phyloP scores from a whole-genome alignment of 805 yeast genomes.

The Clavispora santaluciae region DNA sequence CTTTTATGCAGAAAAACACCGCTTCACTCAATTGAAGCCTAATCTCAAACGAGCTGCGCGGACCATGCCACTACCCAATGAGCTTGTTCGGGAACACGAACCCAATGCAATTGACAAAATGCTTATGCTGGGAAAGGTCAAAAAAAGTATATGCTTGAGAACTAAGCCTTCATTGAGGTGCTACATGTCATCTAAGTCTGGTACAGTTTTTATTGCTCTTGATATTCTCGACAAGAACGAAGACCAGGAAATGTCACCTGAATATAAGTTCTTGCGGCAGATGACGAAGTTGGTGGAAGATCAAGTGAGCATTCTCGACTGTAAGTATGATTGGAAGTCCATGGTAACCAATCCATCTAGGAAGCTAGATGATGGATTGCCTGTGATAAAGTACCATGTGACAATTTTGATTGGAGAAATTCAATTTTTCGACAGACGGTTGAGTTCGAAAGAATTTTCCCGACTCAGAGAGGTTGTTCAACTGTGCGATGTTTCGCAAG shows the following conservation, averaged over 20 bases:
- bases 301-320: constrained; percentile 7
- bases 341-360: not conserved
- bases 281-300: constrained; percentile 8
- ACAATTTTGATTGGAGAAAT: constrained; percentile 13
- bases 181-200: constrained; percentile 5
- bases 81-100: not conserved
- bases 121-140: constrained; percentile 1
- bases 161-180: constrained; percentile 2
- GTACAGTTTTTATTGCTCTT: constrained; percentile 13
- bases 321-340: constrained; percentile 5
- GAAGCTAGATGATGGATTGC: not conserved
- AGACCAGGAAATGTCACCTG: not conserved
- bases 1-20: constrained; percentile 1
- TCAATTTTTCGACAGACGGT: constrained; percentile 2
- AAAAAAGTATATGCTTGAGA: not conserved
- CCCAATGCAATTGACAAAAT: constrained; percentile 6
- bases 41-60: constrained; percentile 4
- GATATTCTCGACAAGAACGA: constrained; percentile 2
- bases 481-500: not conserved
- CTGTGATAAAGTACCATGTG: constrained; percentile 9
- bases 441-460: constrained; percentile 3
- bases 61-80: constrained; percentile 1
- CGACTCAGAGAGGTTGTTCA: not conserved
- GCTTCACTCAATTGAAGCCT: not conserved
- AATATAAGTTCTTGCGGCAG: constrained; percentile 6